phyloP scores from a whole-genome alignment of 2,329 filamentous ascomycete species.

The Penicillium concentricum region DNA sequence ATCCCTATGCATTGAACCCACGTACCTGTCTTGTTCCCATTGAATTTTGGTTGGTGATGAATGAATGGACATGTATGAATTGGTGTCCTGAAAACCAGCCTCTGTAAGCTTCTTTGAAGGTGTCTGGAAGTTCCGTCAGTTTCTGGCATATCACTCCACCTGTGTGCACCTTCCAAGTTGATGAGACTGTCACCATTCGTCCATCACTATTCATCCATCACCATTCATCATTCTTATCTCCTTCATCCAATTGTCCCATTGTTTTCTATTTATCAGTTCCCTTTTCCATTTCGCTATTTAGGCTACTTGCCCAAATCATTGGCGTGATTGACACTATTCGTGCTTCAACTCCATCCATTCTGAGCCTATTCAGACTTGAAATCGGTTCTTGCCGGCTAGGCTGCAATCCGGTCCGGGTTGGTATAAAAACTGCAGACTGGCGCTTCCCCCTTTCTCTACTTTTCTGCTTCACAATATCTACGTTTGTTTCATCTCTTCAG shows the following conservation, averaged over 20 bases:
- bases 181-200: background rate
- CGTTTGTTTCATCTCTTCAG: background rate
- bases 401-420: background rate
- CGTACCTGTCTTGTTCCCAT: background rate
- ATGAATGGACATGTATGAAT: background rate
- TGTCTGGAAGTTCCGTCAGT: background rate
- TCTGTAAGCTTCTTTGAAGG: background rate
- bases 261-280: background rate
- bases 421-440: background rate
- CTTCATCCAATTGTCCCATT: background rate
- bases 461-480: background rate
- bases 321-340: background rate
- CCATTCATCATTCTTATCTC: background rate
- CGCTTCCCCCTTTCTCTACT: background rate
- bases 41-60: background rate
- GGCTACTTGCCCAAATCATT: background rate
- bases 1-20: background rate
- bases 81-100: background rate
- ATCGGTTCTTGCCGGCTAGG: background rate
- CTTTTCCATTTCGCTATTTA: background rate
- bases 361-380: background rate
- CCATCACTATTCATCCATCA: background rate
- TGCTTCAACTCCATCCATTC: background rate
- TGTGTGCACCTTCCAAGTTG: background rate
- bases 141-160: background rate